Evolutionary conservation across 2,329 filamentous ascomycete species (phyloP), one percentile per base, ranked within the genome.

Genomic region (Plectosphaerella cucumerina): DNA sequence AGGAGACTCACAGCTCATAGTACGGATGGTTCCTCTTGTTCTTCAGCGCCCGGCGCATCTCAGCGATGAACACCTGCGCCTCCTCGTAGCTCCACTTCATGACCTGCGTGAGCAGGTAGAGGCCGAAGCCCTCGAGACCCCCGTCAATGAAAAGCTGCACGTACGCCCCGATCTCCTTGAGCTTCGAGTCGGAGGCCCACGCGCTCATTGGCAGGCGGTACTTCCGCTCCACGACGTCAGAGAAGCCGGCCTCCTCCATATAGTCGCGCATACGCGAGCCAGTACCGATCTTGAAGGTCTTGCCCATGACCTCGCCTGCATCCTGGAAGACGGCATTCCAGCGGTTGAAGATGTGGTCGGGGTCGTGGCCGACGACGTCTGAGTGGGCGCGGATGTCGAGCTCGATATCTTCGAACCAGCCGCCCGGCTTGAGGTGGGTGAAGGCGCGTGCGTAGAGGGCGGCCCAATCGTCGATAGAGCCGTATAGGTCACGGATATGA

Each of bases 401-500:
- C n/a, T 65, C 64, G 5, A 62, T 49, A 37, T 61, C 55, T 52
- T 68, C 62, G 10, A 68, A 54, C 57, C 61, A 69, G 12, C 65
- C 66, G 4, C 66, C 65, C 1, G 63, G 63, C 55, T 76, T 76
- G 18, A 82, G 64, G 52, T 82, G 75, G 49, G 66, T 65, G 54
- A 67, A 80, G 1, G 74, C 65, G 51, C 81, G 77, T 12, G 64
- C 63, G 53, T 86, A 75, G 8, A 87, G 66, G 11, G 73, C 65
- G 18, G 71, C 69, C 69, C 82, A 87, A 56, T 83, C 75, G 1
- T 70, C 65, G 55, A 86, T 77, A 45, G 76, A 74, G 18, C 84
- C 84, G 2, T 73, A 70, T 66, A 87, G 73, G 58, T 81, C 62
- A 8, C 78, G 76, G 8, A 79, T 76, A 60, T 86, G 84, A 49